phyloP scores from a whole-genome alignment of 352 stramenopile species.

The Aphanomyces astaci region DNA sequence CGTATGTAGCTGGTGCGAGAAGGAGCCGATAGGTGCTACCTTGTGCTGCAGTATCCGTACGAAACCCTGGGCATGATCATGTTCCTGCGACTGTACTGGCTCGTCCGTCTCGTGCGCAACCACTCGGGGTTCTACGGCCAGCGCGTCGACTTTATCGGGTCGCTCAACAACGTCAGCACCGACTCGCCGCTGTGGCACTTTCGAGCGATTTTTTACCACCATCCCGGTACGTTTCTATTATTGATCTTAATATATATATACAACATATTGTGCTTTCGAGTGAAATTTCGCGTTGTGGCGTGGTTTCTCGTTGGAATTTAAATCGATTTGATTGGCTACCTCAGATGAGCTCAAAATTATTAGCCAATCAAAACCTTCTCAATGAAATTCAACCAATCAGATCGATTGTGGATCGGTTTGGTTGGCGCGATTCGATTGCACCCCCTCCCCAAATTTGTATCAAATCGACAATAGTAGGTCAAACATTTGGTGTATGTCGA shows the following conservation, averaged over 20 bases:
- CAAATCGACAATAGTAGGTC: no score
- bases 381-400: no score
- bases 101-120: conserved; percentile 21
- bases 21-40: conserved; percentile 5
- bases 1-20: background rate
- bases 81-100: conserved; percentile 22
- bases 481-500: no score
- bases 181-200: conserved; percentile 23
- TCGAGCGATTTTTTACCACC: conserved; percentile 19
- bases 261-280: background rate
- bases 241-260: no score
- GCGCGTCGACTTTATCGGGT: conserved; percentile 21
- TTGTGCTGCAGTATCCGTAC: conserved; percentile 6
- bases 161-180: conserved; percentile 20
- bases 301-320: no score
- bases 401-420: no score
- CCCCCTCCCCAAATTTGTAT: no score
- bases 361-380: no score
- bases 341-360: no score
- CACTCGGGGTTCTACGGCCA: conserved; percentile 24
- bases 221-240: conserved; percentile 9
- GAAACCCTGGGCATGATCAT: conserved; percentile 17
- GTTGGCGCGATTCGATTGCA: no score
- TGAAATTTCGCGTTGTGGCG: no score
- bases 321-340: no score